A percentile compares a stretch with the other conserved stretches of the same genome.
phyloP scores from a whole-genome alignment of 106 monocot species.

The Gastrodia elata region DNA sequence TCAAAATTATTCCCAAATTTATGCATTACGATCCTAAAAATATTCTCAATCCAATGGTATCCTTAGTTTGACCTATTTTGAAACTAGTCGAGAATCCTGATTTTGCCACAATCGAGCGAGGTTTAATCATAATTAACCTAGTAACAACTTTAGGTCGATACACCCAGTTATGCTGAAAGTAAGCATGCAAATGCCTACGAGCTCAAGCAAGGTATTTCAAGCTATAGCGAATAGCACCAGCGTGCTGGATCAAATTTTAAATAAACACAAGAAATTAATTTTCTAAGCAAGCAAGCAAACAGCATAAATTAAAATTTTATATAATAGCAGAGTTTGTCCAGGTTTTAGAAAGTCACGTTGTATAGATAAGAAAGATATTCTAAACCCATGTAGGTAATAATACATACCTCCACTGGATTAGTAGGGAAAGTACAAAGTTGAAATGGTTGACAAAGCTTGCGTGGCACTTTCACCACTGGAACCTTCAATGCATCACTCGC shows the following conservation, averaged over 20 bases:
- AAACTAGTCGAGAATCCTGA: too few species aligned
- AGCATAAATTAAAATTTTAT: neutral
- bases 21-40: too few species aligned
- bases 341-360: neutral
- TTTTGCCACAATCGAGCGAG: too few species aligned
- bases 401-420: constrained; percentile 63
- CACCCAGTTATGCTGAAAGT: too few species aligned
- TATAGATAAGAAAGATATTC: neutral
- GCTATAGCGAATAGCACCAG: neutral
- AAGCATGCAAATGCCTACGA: too few species aligned
- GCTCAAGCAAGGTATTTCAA: too few species aligned
- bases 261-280: neutral
- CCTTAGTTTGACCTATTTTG: too few species aligned
- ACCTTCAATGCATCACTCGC: constrained; percentile 65
- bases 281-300: neutral
- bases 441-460: constrained; percentile 77
- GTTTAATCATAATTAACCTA: too few species aligned
- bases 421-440: constrained; percentile 54
- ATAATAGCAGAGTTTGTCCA: neutral
- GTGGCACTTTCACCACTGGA: constrained; percentile 42
- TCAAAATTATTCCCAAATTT: too few species aligned
- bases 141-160: too few species aligned
- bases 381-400: neutral
- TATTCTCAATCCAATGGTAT: too few species aligned
- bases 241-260: neutral